Evolutionary conservation across 2,329 filamentous ascomycete species (phyloP).

Genomic region (Lachnellula occidentalis): DNA sequence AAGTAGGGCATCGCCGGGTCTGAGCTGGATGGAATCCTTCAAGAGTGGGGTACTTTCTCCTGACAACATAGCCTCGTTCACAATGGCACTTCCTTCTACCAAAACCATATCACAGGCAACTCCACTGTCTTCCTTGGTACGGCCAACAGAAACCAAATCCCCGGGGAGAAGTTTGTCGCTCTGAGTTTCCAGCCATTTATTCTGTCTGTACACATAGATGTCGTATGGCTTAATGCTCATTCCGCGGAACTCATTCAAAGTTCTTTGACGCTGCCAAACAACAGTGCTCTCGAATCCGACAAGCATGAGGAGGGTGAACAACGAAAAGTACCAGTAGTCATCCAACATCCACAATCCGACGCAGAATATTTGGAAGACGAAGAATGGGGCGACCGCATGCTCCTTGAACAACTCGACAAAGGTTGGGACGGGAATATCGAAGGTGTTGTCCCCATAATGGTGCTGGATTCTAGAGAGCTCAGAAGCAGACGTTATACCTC

Average conservation of each 20-base stretch:
- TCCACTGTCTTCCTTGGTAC: slow-evolving; percentile 94
- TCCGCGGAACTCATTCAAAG: slow-evolving; percentile 90
- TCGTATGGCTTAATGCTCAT: slow-evolving; percentile 99
- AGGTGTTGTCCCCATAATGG: slow-evolving; percentile 93
- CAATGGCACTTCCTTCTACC: slow-evolving; percentile 91
- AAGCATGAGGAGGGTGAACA: slow-evolving; percentile 98
- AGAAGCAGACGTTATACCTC: slow-evolving; percentile 66
- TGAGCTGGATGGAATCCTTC: slow-evolving; percentile 91
- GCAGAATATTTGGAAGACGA: slow-evolving; percentile 98
- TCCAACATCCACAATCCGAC: slow-evolving; percentile 98
- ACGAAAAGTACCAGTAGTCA: slow-evolving; percentile 99
- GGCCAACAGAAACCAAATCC: slow-evolving; percentile 84
- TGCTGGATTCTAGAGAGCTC: slow-evolving; percentile 78
- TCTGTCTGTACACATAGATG: slow-evolving; percentile 81
- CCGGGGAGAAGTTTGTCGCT: slow-evolving; percentile 92
- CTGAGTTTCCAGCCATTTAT: slow-evolving; percentile 80
- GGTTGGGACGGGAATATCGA: slow-evolving; percentile 94
- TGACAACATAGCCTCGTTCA: slow-evolving; percentile 99
- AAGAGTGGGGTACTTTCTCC: slow-evolving; percentile 95
- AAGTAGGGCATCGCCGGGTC: slow-evolving; percentile 72
- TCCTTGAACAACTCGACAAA: slow-evolving; percentile 97
- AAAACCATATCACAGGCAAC: slow-evolving; percentile 97
- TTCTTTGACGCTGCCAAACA: slow-evolving; percentile 97
- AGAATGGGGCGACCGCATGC: slow-evolving; percentile 97
- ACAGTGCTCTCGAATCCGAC: slow-evolving; percentile 97